phyloP scores from a whole-genome alignment of 2,329 filamentous ascomycete species.

The Diaporthe sp. region DNA sequence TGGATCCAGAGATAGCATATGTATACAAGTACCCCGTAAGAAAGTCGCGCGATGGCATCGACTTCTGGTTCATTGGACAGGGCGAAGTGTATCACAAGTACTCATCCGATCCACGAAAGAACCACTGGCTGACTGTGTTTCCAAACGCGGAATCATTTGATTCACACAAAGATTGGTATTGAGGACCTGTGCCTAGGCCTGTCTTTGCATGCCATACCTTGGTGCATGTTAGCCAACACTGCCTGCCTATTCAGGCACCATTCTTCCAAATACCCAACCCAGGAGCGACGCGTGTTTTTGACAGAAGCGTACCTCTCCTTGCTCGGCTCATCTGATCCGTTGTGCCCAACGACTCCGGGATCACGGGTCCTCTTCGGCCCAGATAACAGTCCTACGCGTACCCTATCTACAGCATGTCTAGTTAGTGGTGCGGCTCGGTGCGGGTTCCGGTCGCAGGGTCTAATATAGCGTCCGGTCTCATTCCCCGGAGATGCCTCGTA shows the following conservation, averaged over 20 bases:
- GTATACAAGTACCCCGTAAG: no score
- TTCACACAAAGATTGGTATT: no score
- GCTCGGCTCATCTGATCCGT: not conserved
- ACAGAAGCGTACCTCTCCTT: not conserved
- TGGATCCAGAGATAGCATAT: no score
- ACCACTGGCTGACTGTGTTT: no score
- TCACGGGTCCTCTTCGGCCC: not conserved
- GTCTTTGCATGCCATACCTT: not conserved
- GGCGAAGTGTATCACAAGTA: no score
- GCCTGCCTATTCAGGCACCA: no score
- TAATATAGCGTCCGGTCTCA: not conserved
- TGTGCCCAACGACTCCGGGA: not conserved
- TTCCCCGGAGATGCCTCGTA: not conserved
- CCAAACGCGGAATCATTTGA: no score
- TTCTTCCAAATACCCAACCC: not conserved
- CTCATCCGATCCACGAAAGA: no score
- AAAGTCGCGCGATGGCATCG: no score
- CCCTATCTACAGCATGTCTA: not conserved
- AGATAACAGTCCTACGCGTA: not conserved
- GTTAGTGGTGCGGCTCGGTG: not conserved
- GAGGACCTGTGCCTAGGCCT: no score
- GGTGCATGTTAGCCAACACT: not conserved
- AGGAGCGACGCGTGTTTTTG: not conserved
- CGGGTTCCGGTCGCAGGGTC: constrained; percentile 4
- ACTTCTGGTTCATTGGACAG: no score